These are phyloP conservation scores for Lonicera japonica DNA, from an alignment of 129 eudicot species.

Conservation along the genomic window DNA sequence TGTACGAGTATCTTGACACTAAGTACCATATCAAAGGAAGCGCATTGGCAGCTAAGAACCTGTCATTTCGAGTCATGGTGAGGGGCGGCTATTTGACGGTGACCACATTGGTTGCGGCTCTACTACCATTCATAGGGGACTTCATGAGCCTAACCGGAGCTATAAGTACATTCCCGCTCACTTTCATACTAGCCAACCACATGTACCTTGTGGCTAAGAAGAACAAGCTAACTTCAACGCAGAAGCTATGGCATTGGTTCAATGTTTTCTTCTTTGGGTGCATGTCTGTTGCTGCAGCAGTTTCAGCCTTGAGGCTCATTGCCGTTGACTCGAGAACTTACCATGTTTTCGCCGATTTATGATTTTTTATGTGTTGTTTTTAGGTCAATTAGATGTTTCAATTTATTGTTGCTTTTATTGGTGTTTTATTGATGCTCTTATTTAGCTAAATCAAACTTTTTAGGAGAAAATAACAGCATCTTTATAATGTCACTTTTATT, in stretches of 20 bases:
- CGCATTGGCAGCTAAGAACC: constrained; percentile 43
- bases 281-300: constrained; percentile 62
- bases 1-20: constrained; percentile 92
- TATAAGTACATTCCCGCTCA: constrained; percentile 85
- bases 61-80: constrained; percentile 51
- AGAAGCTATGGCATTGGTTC: constrained; percentile 84
- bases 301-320: constrained; percentile 81
- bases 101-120: constrained; percentile 66
- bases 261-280: constrained; percentile 58
- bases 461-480: neutral
- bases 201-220: constrained; percentile 77
- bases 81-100: constrained; percentile 67
- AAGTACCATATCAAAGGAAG: constrained; percentile 60
- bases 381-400: neutral
- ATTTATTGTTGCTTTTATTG: neutral
- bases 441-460: neutral
- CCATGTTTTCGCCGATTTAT: constrained; percentile 76
- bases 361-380: constrained; percentile 4
- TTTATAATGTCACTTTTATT: neutral
- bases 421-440: neutral
- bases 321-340: constrained; percentile 53
- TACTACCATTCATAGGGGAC: constrained; percentile 87
- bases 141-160: constrained; percentile 98
- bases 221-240: constrained; percentile 22
- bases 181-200: constrained; percentile 94